These are phyloP conservation scores for Asterella californica DNA, from an alignment of 225 moss, liverwort and hornwort genomes.

Conservation along the genomic window DNA sequence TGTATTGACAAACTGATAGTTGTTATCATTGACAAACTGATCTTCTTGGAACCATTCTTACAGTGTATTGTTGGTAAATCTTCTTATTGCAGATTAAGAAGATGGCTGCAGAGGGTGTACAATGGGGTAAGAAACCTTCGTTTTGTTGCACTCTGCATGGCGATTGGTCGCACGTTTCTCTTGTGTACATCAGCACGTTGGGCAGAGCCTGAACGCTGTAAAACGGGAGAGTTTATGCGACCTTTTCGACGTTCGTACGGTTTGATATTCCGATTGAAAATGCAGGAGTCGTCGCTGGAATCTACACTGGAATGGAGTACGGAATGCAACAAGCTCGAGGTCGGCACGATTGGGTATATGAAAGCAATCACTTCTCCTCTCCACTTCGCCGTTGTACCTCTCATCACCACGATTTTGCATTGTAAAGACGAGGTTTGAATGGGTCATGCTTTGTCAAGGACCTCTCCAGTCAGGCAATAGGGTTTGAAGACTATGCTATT, in stretches of 20 bases:
- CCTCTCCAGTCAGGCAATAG: no score
- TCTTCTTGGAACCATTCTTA: no score
- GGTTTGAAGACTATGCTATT: no score
- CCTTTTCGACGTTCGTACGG: no score
- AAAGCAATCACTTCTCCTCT: neutral
- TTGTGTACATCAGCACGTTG: neutral
- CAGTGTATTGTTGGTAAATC: no score
- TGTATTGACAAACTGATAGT: no score
- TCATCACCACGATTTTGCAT: no score
- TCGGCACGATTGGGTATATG: constrained; percentile 55
- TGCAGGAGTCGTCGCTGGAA: constrained; percentile 51
- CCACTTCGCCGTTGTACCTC: no score
- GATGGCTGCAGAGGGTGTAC: constrained; percentile 57
- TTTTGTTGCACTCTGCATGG: no score
- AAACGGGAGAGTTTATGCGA: no score
- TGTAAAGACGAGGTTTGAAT: neutral
- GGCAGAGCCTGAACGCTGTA: neutral
- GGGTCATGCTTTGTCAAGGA: no score
- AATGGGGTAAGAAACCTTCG: constrained; percentile 55
- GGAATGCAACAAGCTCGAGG: constrained; percentile 63
- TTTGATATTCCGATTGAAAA: neutral
- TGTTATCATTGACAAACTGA: neutral
- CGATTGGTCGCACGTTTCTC: neutral
- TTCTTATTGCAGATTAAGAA: constrained; percentile 38
- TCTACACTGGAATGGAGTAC: constrained; percentile 76